Percentiles rank a stretch among this genome's conserved stretches.
Conservation (phyloP, 1,284 basidiomycete genomes). For the Tilletia setariae region DNA sequence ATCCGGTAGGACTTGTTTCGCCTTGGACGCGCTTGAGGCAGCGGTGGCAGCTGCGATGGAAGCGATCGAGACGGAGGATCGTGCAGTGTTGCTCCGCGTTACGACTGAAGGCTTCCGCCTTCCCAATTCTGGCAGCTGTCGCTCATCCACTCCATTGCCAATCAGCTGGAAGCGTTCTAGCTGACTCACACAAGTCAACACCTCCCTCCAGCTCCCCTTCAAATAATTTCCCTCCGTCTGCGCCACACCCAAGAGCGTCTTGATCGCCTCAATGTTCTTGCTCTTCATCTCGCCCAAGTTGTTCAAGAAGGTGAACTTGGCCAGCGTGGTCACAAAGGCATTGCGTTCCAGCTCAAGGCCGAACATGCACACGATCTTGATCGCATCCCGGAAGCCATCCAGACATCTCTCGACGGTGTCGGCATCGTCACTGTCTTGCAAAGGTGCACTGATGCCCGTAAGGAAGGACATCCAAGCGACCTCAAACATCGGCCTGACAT, state of each 20-base stretch:
- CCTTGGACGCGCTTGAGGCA: slow-evolving; percentile 17
- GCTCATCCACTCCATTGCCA: slow-evolving; percentile 55
- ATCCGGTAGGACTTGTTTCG: slow-evolving; percentile 62
- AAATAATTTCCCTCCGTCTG: slow-evolving; percentile 53
- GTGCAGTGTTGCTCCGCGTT: not conserved
- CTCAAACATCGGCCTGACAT: slow-evolving; percentile 54
- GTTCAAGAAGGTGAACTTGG: slow-evolving; percentile 55
- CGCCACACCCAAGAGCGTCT: slow-evolving; percentile 51
- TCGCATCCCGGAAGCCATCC: slow-evolving; percentile 51
- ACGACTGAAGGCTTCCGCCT: slow-evolving; percentile 62
- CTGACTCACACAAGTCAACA: slow-evolving; percentile 52
- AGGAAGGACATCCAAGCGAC: slow-evolving; percentile 55
- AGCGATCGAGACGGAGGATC: slow-evolving; percentile 16
- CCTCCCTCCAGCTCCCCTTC: slow-evolving; percentile 53
- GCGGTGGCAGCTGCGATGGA: slow-evolving; percentile 16
- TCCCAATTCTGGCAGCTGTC: slow-evolving; percentile 73
- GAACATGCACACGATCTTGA: slow-evolving; percentile 53
- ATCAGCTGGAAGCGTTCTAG: slow-evolving; percentile 54
- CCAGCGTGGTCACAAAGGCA: slow-evolving; percentile 53
- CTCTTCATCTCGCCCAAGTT: slow-evolving; percentile 54
- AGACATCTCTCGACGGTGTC: slow-evolving; percentile 48
- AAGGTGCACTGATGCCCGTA: slow-evolving; percentile 49
- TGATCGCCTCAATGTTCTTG: slow-evolving; percentile 55
- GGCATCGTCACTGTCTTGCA: slow-evolving; percentile 50
- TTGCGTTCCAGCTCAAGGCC: slow-evolving; percentile 53